A percentile compares a stretch with the other conserved stretches of the same genome.
phyloP scores from a whole-genome alignment of 2,329 filamentous ascomycete species.

The Xylaria arbuscula region DNA sequence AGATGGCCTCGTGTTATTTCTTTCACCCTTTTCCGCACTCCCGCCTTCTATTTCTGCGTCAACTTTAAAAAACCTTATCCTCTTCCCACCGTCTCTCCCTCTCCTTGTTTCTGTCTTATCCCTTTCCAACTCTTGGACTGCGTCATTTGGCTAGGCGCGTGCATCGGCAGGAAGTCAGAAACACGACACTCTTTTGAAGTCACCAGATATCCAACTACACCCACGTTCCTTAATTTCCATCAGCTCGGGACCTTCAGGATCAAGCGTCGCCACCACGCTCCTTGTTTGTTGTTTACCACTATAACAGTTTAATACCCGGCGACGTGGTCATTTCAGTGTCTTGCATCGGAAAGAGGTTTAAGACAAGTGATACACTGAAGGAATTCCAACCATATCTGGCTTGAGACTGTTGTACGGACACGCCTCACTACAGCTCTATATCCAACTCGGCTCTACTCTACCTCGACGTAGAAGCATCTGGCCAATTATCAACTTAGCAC shows the following conservation, averaged over 20 bases:
- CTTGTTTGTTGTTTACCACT: constrained; percentile 26
- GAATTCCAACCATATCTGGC: constrained; percentile 18
- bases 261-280: constrained; percentile 30
- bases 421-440: not conserved
- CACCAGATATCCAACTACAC: constrained; percentile 41
- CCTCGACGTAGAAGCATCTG: not conserved
- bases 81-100: constrained; percentile 24
- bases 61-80: constrained; percentile 18
- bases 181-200: constrained; percentile 37
- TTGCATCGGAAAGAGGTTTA: constrained; percentile 18
- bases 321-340: constrained; percentile 16
- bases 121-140: constrained; percentile 27
- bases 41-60: constrained; percentile 30
- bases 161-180: constrained; percentile 37
- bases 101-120: constrained; percentile 34
- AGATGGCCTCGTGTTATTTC: constrained; percentile 41
- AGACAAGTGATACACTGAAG: constrained; percentile 25
- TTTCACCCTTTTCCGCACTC: constrained; percentile 37
- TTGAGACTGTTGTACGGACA: not conserved
- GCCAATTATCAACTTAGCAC: not conserved
- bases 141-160: constrained; percentile 36
- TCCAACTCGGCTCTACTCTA: constrained; percentile 10
- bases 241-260: constrained; percentile 12
- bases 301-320: constrained; percentile 16
- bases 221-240: constrained; percentile 42